Conservation (phyloP, 2,329 filamentous ascomycete genomes). For the Sarocladium kiliense region DNA sequence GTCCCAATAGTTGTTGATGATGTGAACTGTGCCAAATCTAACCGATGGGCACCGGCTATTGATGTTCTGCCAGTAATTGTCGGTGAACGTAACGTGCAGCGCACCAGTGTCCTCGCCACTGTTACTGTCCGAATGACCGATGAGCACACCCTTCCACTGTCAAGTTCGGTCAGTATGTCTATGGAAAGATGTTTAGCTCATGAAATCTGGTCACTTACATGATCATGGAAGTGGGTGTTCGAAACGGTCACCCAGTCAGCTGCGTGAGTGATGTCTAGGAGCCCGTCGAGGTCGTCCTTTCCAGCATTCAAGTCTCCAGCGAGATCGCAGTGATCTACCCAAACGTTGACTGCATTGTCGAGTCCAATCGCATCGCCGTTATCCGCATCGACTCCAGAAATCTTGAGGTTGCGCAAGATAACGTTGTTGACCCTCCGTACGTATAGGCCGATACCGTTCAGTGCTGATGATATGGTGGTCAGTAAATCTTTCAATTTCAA, state of each 20-base stretch:
- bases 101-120: constrained; percentile 50
- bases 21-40: constrained; percentile 56
- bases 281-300: constrained; percentile 36
- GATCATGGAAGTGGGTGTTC: constrained; percentile 35
- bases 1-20: constrained; percentile 36
- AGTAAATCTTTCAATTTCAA: no score
- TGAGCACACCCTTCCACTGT: constrained; percentile 47
- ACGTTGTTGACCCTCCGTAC: constrained; percentile 47
- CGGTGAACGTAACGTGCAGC: constrained; percentile 51
- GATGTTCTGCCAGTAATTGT: constrained; percentile 56
- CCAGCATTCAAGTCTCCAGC: constrained; percentile 25
- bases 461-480: constrained; percentile 10
- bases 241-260: constrained; percentile 35
- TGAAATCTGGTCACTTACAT: constrained; percentile 19
- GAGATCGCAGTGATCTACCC: constrained; percentile 38
- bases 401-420: constrained; percentile 50
- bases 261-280: constrained; percentile 36
- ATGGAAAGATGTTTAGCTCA: no score
- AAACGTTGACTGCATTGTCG: constrained; percentile 39
- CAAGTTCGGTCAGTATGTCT: no score
- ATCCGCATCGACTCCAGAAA: constrained; percentile 39
- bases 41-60: constrained; percentile 54
- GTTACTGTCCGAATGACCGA: constrained; percentile 57
- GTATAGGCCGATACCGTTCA: constrained; percentile 40
- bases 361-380: constrained; percentile 47